These are phyloP conservation scores for Capronia epimyces DNA, from an alignment of 2,329 filamentous ascomycete species.

Conservation along the genomic window DNA sequence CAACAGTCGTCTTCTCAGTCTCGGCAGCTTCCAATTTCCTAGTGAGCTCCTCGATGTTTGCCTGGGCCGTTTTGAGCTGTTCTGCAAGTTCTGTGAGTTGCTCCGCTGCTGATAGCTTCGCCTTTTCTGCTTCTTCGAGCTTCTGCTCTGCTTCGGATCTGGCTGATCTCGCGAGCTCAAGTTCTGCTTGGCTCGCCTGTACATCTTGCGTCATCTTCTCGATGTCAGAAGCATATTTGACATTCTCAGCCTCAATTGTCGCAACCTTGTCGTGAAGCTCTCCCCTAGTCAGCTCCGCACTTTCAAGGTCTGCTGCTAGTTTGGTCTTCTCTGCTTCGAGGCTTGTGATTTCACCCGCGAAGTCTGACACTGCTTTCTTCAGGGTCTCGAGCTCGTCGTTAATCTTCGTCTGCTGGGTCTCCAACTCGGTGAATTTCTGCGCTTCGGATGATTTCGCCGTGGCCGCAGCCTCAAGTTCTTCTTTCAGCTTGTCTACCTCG, in stretches of 20 bases:
- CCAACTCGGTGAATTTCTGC: slow-evolving; percentile 2
- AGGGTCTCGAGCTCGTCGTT: slow-evolving; percentile 9
- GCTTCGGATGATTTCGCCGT: slow-evolving; percentile 6
- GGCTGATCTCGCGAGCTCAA: slow-evolving; percentile 2
- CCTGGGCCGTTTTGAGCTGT: slow-evolving; percentile 4
- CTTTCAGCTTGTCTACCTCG: background rate
- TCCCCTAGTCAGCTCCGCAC: slow-evolving; percentile 1
- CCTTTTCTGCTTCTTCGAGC: slow-evolving; percentile 9
- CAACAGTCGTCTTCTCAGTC: slow-evolving; percentile 3
- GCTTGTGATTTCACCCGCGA: background rate
- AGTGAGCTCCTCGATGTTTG: slow-evolving; percentile 7
- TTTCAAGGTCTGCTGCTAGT: slow-evolving; percentile 10
- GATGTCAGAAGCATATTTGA: slow-evolving; percentile 6
- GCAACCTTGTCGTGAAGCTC: slow-evolving; percentile 7
- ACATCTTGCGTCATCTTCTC: slow-evolving; percentile 2
- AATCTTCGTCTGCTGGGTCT: slow-evolving; percentile 9
- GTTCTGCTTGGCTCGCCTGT: background rate
- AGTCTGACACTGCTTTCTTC: background rate
- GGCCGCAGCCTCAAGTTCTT: background rate
- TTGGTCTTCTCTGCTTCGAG: slow-evolving; percentile 16
- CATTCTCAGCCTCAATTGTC: slow-evolving; percentile 9
- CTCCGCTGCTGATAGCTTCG: background rate
- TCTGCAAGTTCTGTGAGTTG: slow-evolving; percentile 1
- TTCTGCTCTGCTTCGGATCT: slow-evolving; percentile 9
- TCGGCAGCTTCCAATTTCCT: slow-evolving; percentile 4